A percentile compares a stretch with the other conserved stretches of the same genome.
Evolutionary conservation across 108 stramenopile genomes (phyloP).

Genomic region (Mayamaea pseudoterrestris): DNA sequence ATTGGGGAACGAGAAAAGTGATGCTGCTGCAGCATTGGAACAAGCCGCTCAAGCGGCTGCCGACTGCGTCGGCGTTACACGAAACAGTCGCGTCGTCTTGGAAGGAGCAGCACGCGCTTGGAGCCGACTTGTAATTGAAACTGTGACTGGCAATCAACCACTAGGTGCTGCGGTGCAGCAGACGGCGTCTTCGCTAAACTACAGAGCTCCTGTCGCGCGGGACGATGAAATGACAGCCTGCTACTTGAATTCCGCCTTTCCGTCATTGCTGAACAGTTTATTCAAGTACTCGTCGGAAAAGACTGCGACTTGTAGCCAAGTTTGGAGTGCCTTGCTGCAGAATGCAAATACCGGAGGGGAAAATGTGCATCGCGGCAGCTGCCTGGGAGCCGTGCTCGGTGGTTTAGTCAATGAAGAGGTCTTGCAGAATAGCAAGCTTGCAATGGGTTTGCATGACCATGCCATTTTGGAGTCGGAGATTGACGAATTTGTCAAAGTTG

Average conservation of each 20-base stretch:
- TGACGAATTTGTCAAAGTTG: constrained; percentile 24
- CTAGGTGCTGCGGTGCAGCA: not conserved
- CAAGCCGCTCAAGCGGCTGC: constrained; percentile 14
- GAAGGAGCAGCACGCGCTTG: constrained; percentile 12
- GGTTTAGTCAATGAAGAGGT: too few species aligned
- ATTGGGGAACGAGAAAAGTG: too few species aligned
- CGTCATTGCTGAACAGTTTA: constrained; percentile 51
- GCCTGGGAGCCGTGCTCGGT: constrained; percentile 73
- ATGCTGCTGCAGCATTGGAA: constrained; percentile 9
- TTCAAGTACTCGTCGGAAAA: constrained; percentile 41
- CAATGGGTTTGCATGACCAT: too few species aligned
- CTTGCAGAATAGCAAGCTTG: constrained; percentile 36
- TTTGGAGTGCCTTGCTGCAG: constrained; percentile 52
- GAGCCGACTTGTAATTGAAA: constrained; percentile 8
- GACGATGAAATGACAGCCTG: constrained; percentile 42
- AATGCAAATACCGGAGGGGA: constrained; percentile 87
- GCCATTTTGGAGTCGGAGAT: constrained; percentile 24
- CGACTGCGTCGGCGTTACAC: constrained; percentile 42
- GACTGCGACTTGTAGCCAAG: constrained; percentile 10
- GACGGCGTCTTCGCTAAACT: not conserved
- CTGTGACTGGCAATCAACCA: not conserved
- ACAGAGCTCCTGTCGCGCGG: constrained; percentile 11
- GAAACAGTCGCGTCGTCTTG: constrained; percentile 16
- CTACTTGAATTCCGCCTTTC: constrained; percentile 56
- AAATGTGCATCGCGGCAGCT: constrained; percentile 76